Evolutionary conservation across 2,329 filamentous ascomycete genomes (phyloP).

Genomic region (Mycosphaerelloides madeirae): DNA sequence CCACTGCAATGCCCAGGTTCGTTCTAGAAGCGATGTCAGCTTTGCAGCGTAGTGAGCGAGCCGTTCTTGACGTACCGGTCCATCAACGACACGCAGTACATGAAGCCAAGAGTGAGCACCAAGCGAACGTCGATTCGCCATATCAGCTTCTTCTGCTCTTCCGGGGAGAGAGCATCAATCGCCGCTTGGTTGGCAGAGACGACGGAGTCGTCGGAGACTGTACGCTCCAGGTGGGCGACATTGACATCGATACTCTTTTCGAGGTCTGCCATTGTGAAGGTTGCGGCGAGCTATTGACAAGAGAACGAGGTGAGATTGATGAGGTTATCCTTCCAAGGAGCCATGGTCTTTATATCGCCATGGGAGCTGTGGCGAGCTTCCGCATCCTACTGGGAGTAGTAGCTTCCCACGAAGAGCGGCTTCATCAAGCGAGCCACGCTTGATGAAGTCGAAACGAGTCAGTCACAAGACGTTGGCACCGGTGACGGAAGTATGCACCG

Average conservation of each 20-base stretch:
- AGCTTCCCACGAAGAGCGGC: no score
- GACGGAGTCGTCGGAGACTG: constrained; percentile 21
- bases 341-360: no score
- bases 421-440: no score
- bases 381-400: no score
- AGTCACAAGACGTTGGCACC: no score
- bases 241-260: constrained; percentile 17
- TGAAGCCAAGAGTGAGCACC: constrained; percentile 43
- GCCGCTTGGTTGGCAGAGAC: constrained; percentile 23
- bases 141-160: constrained; percentile 65
- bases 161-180: constrained; percentile 46
- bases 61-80: constrained; percentile 31
- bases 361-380: no score
- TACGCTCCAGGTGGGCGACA: constrained; percentile 24
- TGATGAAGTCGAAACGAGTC: no score
- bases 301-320: no score
- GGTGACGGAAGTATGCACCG: no score
- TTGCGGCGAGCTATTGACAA: no score
- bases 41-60: background rate
- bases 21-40: constrained; percentile 12
- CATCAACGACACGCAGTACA: constrained; percentile 34
- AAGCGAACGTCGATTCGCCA: constrained; percentile 59
- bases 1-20: constrained; percentile 32
- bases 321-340: no score
- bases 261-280: constrained; percentile 13